Percentiles rank a stretch among this genome's conserved stretches.
phyloP scores from a whole-genome alignment of 2,329 filamentous ascomycete genomes.

The Leptodontidium sp. region DNA sequence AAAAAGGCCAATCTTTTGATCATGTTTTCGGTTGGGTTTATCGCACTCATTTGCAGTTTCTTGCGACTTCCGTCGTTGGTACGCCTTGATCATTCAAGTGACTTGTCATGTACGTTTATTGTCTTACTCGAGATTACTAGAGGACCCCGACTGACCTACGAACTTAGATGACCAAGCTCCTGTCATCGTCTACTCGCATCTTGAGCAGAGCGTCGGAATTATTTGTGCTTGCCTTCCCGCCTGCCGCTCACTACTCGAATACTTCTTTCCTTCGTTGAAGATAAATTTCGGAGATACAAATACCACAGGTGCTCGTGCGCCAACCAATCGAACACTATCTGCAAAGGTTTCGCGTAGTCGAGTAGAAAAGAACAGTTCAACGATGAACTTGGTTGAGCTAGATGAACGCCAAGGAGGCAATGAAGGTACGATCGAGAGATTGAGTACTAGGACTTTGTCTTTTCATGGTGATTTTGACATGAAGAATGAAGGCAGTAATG shows the following conservation, averaged over 20 bases:
- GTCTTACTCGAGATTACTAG: background rate
- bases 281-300: conserved; percentile 28
- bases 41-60: conserved; percentile 29
- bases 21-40: conserved; percentile 57
- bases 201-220: conserved; percentile 52
- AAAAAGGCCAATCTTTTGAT: conserved; percentile 72
- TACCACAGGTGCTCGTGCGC: background rate
- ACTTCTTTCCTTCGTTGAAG: conserved; percentile 38
- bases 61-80: conserved; percentile 22
- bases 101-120: conserved; percentile 25
- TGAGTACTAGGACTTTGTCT: background rate
- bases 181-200: conserved; percentile 31
- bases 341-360: background rate
- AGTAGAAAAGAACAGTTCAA: background rate
- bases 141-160: background rate
- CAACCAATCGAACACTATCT: background rate
- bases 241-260: conserved; percentile 46
- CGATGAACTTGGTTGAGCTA: background rate
- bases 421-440: background rate
- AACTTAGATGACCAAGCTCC: conserved; percentile 33
- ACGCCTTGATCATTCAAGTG: conserved; percentile 14
- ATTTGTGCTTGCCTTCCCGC: conserved; percentile 53
- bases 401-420: background rate
- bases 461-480: background rate
- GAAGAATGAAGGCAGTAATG: background rate